A percentile compares a stretch with the other conserved stretches of the same genome.
Conservation (phyloP, 345 rosid species). For the Gossypium anomalum region DNA sequence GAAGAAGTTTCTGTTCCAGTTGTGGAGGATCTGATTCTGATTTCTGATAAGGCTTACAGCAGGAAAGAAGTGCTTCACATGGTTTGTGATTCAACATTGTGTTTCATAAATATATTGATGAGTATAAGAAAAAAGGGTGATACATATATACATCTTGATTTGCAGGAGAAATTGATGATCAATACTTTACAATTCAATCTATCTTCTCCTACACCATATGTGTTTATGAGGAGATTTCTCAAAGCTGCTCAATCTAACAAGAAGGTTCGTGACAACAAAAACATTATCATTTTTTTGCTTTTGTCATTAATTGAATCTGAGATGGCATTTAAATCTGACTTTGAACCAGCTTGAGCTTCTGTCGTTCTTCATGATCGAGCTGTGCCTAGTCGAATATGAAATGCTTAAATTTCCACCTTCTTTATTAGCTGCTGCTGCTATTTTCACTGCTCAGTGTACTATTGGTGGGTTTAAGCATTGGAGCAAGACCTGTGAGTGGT, state of each 20-base stretch:
- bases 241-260: conserved; percentile 81
- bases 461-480: conserved; percentile 39
- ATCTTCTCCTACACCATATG: conserved; percentile 83
- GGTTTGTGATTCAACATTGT: conserved; percentile 28
- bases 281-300: neutral
- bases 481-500: conserved; percentile 54
- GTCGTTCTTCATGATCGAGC: conserved; percentile 64
- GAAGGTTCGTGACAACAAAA: conserved; percentile 43
- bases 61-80: conserved; percentile 80
- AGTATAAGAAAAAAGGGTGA: neutral
- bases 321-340: neutral
- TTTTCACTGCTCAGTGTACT: conserved; percentile 58
- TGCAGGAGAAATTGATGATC: conserved; percentile 89
- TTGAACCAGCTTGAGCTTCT: conserved; percentile 74
- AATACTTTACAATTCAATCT: conserved; percentile 67
- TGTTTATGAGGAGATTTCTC: conserved; percentile 86
- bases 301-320: conserved; percentile 2
- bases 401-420: conserved; percentile 66
- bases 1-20: conserved; percentile 97
- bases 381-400: conserved; percentile 59
- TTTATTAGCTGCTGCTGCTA: conserved; percentile 57
- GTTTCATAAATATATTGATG: neutral
- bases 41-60: conserved; percentile 83
- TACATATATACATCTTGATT: neutral
- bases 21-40: conserved; percentile 85